Percentiles rank a stretch among this genome's conserved stretches.
Evolutionary conservation across 2,329 filamentous ascomycete species (phyloP).

Genomic region (Monosporascus sp.): DNA sequence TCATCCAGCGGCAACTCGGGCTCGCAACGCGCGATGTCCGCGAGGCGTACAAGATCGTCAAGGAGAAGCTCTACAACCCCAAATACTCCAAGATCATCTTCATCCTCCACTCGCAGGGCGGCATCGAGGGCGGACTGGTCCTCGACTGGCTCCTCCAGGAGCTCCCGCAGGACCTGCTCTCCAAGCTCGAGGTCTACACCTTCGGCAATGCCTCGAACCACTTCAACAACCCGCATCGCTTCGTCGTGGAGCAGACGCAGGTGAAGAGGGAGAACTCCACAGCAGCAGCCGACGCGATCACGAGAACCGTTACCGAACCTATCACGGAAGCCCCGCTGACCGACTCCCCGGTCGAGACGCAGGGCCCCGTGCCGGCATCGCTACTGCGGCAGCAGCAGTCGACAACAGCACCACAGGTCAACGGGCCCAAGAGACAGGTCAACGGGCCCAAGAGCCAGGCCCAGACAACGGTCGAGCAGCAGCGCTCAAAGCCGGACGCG

Average conservation of each 20-base stretch:
- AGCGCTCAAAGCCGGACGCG: too few species aligned
- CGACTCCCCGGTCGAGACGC: slow-evolving; percentile 24
- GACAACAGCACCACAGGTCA: neutral
- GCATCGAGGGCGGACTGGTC: slow-evolving; percentile 66
- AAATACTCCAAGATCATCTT: slow-evolving; percentile 65
- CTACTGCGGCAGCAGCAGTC: neutral
- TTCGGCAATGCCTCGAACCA: slow-evolving; percentile 78
- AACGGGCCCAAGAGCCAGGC: too few species aligned
- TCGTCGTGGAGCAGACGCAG: slow-evolving; percentile 37
- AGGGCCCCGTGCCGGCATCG: slow-evolving; percentile 1
- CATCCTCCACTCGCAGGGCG: slow-evolving; percentile 73
- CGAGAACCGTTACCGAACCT: slow-evolving; percentile 20
- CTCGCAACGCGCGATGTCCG: slow-evolving; percentile 68
- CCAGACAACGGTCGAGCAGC: too few species aligned
- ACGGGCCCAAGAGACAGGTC: too few species aligned
- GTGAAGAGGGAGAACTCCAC: slow-evolving; percentile 30
- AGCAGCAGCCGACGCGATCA: too few species aligned
- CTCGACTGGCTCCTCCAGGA: slow-evolving; percentile 75
- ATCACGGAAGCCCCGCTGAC: slow-evolving; percentile 30
- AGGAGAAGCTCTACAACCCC: slow-evolving; percentile 57
- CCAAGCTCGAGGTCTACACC: slow-evolving; percentile 71
- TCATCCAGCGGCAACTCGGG: slow-evolving; percentile 69
- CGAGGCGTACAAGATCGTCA: slow-evolving; percentile 57
- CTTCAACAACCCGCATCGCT: slow-evolving; percentile 70
- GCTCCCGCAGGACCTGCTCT: slow-evolving; percentile 58